Conservation (phyloP, 345 rosid species). For the Leavenworthia alabamica region DNA sequence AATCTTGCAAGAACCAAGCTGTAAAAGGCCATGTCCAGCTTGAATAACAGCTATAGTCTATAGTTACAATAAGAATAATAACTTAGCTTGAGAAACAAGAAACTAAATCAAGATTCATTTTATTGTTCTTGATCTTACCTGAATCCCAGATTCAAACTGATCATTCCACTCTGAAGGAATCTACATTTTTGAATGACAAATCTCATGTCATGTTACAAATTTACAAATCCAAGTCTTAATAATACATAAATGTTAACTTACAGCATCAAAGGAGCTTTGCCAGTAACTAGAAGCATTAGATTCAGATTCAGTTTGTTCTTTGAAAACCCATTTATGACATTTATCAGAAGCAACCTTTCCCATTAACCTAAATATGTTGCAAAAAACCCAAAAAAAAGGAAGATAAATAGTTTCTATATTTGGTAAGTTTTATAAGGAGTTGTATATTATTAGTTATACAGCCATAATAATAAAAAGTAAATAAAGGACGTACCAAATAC, state of each 20-base stretch:
- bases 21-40: slow-evolving; percentile 97
- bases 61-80: neutral
- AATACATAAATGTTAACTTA: slow-evolving; percentile 25
- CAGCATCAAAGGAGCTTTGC: slow-evolving; percentile 99
- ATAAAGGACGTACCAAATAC: slow-evolving; percentile 85
- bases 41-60: slow-evolving; percentile 98
- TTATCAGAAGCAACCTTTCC: slow-evolving; percentile 99
- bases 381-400: neutral
- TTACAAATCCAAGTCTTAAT: neutral
- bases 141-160: slow-evolving; percentile 97
- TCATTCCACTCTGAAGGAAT: slow-evolving; percentile 97
- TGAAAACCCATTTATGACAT: slow-evolving; percentile 99
- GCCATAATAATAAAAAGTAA: slow-evolving; percentile 11
- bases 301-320: slow-evolving; percentile 90
- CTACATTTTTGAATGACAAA: slow-evolving; percentile 41
- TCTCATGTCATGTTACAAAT: neutral
- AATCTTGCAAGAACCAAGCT: slow-evolving; percentile 90
- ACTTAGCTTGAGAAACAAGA: slow-evolving; percentile 8
- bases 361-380: slow-evolving; percentile 60
- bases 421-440: neutral
- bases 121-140: slow-evolving; percentile 36
- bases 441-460: slow-evolving; percentile 3
- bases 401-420: slow-evolving; percentile 4
- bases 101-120: neutral
- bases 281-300: slow-evolving; percentile 88